Evolutionary conservation across 2,329 filamentous ascomycete genomes (phyloP).

Genomic region (Sporothrix euskadiensis): DNA sequence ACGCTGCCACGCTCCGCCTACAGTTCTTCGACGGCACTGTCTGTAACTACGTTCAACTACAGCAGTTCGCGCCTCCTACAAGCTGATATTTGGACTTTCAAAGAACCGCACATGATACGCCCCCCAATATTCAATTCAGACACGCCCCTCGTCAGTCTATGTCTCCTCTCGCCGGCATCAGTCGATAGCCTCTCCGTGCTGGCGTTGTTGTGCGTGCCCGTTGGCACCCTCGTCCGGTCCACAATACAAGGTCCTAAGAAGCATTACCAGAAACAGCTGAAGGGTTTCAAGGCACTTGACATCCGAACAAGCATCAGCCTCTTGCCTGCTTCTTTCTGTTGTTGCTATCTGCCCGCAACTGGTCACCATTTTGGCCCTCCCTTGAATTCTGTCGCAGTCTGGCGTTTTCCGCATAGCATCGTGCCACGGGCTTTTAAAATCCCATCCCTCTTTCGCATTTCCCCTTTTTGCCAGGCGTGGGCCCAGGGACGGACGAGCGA

Average conservation of each 20-base stretch:
- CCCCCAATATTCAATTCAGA: not conserved
- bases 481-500: slow-evolving; percentile 6
- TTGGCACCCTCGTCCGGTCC: slow-evolving; percentile 22
- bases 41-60: not conserved
- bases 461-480: slow-evolving; percentile 8
- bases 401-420: slow-evolving; percentile 14
- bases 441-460: slow-evolving; percentile 22
- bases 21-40: not conserved
- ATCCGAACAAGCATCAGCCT: slow-evolving; percentile 38
- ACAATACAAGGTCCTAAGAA: slow-evolving; percentile 18
- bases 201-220: not conserved
- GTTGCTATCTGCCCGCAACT: not conserved
- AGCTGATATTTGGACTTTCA: not conserved
- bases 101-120: not conserved
- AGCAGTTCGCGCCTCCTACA: not conserved
- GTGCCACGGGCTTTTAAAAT: slow-evolving; percentile 16
- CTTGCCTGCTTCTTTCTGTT: not conserved
- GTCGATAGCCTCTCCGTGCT: slow-evolving; percentile 18
- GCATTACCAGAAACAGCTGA: slow-evolving; percentile 37
- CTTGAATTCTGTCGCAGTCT: slow-evolving; percentile 19
- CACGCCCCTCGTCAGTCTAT: slow-evolving; percentile 23
- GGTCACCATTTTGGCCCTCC: not conserved
- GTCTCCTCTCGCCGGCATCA: slow-evolving; percentile 24
- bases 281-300: slow-evolving; percentile 46
- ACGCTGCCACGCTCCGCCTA: not conserved